Evolutionary conservation across 805 yeast genomes (phyloP).

Genomic region (Dipodascus albidus): DNA sequence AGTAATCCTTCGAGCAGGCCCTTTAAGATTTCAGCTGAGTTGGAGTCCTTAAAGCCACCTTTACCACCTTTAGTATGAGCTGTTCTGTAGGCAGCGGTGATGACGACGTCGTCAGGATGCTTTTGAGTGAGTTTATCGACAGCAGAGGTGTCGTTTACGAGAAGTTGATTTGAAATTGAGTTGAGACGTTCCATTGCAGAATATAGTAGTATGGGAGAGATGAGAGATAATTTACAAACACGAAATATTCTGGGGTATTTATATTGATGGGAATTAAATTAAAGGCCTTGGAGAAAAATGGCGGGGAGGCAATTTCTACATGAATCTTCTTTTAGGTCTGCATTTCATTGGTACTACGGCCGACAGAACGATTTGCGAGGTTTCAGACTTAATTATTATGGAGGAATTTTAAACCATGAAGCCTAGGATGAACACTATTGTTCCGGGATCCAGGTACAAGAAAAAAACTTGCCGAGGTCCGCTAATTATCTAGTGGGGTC

Average conservation of each 20-base stretch:
- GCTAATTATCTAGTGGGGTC: no score
- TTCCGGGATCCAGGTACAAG: no score
- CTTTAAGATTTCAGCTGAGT: constrained; percentile 66
- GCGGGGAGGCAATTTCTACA: not conserved
- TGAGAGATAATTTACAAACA: not conserved
- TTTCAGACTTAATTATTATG: no score
- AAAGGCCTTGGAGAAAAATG: not conserved
- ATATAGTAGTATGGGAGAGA: not conserved
- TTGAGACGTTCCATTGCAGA: constrained; percentile 24
- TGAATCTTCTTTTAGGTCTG: no score
- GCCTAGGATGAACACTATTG: no score
- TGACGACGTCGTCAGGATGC: constrained; percentile 80
- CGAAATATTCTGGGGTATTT: not conserved
- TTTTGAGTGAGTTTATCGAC: constrained; percentile 34
- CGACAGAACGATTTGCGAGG: no score
- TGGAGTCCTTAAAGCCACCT: constrained; percentile 75
- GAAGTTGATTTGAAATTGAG: constrained; percentile 22
- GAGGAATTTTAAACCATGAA: no score
- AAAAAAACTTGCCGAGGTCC: no score
- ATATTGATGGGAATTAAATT: not conserved
- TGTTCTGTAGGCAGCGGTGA: constrained; percentile 83
- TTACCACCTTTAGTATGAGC: constrained; percentile 81
- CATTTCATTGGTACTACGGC: no score
- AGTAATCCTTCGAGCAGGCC: constrained; percentile 55
- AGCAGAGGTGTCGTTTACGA: constrained; percentile 23